Percentiles rank a stretch among this genome's conserved stretches.
phyloP scores from a whole-genome alignment of 495 filamentous ascomycete species.

The Penicillium samsonianum region DNA sequence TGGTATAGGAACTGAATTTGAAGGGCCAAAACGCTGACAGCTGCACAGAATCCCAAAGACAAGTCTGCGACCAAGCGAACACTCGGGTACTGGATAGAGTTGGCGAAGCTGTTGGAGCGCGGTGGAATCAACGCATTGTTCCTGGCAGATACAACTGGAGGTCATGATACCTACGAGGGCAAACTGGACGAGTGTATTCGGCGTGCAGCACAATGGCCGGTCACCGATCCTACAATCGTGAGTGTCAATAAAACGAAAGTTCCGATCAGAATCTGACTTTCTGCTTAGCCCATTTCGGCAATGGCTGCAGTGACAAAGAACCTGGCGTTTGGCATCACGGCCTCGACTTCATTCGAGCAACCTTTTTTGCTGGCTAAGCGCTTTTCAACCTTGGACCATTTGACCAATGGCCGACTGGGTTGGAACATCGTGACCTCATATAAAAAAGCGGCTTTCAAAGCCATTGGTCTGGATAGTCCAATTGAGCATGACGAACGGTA shows the following conservation, averaged over 20 bases:
- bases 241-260: conserved; percentile 15
- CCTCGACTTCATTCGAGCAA: conserved; percentile 59
- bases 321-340: conserved; percentile 49
- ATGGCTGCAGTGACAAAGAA: conserved; percentile 54
- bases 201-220: conserved; percentile 58
- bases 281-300: conserved; percentile 41
- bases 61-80: conserved; percentile 57
- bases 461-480: conserved; percentile 55
- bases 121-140: conserved; percentile 62
- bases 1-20: conserved; percentile 9
- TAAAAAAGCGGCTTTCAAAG: conserved; percentile 60
- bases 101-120: conserved; percentile 59
- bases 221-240: conserved; percentile 58
- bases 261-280: conserved; percentile 14
- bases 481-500: conserved; percentile 66
- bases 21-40: conserved; percentile 5
- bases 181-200: conserved; percentile 53
- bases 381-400: conserved; percentile 64
- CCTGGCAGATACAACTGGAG: conserved; percentile 62
- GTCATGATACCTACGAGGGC: conserved; percentile 58
- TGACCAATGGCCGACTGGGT: conserved; percentile 58
- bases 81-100: conserved; percentile 60
- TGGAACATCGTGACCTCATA: conserved; percentile 69
- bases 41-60: conserved; percentile 53
- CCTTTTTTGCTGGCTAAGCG: conserved; percentile 60